Evolutionary conservation across 1,284 basidiomycete species (phyloP).

Genomic region (Wolfiporia cocos): DNA sequence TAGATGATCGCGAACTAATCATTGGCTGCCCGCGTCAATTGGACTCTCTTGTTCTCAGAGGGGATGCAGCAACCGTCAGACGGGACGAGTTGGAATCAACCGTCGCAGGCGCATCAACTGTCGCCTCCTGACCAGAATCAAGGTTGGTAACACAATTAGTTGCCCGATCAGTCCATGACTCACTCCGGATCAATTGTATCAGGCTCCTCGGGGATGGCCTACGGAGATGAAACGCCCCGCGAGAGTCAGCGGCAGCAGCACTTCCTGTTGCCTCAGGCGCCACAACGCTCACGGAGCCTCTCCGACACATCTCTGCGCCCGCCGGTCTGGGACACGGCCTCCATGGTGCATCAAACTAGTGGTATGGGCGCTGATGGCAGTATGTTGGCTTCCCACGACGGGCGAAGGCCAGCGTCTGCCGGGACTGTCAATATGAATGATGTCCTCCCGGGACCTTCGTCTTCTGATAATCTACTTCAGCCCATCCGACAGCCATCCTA

Average conservation of each 20-base stretch:
- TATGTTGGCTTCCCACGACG: constrained; percentile 12
- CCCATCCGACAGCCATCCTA: constrained; percentile 12
- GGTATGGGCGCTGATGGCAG: constrained; percentile 9
- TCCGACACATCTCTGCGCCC: constrained; percentile 55
- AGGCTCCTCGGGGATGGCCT: constrained; percentile 17
- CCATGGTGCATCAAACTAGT: constrained; percentile 28
- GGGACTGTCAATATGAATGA: constrained; percentile 44
- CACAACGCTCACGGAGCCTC: constrained; percentile 40
- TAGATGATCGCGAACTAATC: neutral
- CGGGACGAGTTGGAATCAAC: constrained; percentile 18
- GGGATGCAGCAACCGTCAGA: constrained; percentile 14
- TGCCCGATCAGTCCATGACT: constrained; percentile 24
- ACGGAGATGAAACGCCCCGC: constrained; percentile 10
- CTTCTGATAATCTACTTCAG: constrained; percentile 18
- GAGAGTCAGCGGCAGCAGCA: constrained; percentile 17
- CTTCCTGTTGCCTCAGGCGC: constrained; percentile 28
- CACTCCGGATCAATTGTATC: constrained; percentile 22
- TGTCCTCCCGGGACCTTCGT: constrained; percentile 31
- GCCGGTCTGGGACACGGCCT: constrained; percentile 43
- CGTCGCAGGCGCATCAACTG: constrained; percentile 12
- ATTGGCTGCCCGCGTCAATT: neutral
- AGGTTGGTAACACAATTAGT: constrained; percentile 15
- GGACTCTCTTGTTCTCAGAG: constrained; percentile 8
- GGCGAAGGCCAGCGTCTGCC: constrained; percentile 11
- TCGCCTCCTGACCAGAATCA: constrained; percentile 8